These are phyloP conservation scores for Maudiozyma bulderi DNA, from an alignment of 805 yeast genomes.

Conservation along the genomic window DNA sequence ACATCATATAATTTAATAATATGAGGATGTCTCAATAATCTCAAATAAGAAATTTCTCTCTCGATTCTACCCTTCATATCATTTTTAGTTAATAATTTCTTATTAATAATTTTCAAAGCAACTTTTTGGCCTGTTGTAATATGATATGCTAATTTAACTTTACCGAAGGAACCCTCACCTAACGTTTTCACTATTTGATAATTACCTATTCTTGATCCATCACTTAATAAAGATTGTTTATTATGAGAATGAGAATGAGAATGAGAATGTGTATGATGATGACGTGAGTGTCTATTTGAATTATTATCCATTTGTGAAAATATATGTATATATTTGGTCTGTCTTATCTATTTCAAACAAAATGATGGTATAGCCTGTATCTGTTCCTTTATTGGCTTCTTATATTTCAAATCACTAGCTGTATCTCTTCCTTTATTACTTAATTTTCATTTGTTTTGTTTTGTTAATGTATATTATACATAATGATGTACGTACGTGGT, in stretches of 20 bases:
- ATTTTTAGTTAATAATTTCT: constrained; percentile 83
- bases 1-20: constrained; percentile 93
- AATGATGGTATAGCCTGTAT: not conserved
- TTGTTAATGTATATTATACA: too few relatives aligned
- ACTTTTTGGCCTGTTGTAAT: constrained; percentile 85
- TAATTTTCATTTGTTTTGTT: too few relatives aligned
- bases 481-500: too few relatives aligned
- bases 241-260: constrained; percentile 6
- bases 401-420: too few relatives aligned
- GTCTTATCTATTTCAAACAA: not conserved
- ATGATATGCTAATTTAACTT: constrained; percentile 86
- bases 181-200: constrained; percentile 87
- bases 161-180: constrained; percentile 96
- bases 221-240: constrained; percentile 10
- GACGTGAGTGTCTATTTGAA: not conserved
- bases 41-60: constrained; percentile 81
- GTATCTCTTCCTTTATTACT: too few relatives aligned
- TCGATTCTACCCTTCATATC: constrained; percentile 97
- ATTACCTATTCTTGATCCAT: constrained; percentile 62
- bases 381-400: not conserved
- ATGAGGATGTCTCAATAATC: constrained; percentile 89
- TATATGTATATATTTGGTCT: not conserved
- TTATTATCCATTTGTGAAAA: not conserved
- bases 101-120: constrained; percentile 85
- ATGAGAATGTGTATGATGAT: constrained; percentile 17